Percentiles rank a stretch among this genome's conserved stretches.
Conservation (phyloP, 2,329 filamentous ascomycete species). For the Xylariaceae sp. region DNA sequence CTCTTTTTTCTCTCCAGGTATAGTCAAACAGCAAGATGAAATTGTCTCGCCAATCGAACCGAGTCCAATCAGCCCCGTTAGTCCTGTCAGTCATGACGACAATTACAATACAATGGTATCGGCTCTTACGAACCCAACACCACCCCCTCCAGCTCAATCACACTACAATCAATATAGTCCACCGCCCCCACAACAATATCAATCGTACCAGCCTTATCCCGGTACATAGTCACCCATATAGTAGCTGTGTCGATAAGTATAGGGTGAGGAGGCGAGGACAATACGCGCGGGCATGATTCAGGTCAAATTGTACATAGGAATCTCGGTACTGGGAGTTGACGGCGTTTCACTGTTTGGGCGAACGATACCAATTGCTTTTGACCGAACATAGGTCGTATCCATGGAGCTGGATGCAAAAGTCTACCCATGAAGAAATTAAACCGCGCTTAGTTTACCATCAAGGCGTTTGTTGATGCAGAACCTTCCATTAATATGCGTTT, state of each 20-base stretch:
- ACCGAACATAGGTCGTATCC: no score
- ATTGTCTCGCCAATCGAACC: slow-evolving; percentile 15
- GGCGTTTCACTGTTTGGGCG: slow-evolving; percentile 12
- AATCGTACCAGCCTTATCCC: slow-evolving; percentile 23
- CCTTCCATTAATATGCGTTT: no score
- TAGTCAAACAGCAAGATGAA: slow-evolving; percentile 5
- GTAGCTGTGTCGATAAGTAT: no score
- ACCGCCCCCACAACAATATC: slow-evolving; percentile 23
- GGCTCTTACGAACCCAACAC: slow-evolving; percentile 15
- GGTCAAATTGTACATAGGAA: slow-evolving; percentile 7
- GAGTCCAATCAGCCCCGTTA: slow-evolving; percentile 10
- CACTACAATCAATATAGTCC: slow-evolving; percentile 23
- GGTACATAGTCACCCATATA: slow-evolving; percentile 14
- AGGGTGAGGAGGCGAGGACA: no score
- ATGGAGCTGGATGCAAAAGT: no score
- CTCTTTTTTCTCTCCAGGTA: slow-evolving; percentile 7
- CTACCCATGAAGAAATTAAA: background rate
- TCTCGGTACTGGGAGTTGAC: slow-evolving; percentile 3
- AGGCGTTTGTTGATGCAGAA: no score
- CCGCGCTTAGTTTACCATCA: no score
- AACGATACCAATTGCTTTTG: slow-evolving; percentile 19
- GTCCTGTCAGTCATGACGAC: slow-evolving; percentile 13
- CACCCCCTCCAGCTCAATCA: slow-evolving; percentile 12
- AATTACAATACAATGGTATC: slow-evolving; percentile 20
- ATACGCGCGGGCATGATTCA: background rate